Percentiles rank a stretch among this genome's conserved stretches.
Conservation (phyloP, 2,329 filamentous ascomycete genomes). For the Alternaria sp. region DNA sequence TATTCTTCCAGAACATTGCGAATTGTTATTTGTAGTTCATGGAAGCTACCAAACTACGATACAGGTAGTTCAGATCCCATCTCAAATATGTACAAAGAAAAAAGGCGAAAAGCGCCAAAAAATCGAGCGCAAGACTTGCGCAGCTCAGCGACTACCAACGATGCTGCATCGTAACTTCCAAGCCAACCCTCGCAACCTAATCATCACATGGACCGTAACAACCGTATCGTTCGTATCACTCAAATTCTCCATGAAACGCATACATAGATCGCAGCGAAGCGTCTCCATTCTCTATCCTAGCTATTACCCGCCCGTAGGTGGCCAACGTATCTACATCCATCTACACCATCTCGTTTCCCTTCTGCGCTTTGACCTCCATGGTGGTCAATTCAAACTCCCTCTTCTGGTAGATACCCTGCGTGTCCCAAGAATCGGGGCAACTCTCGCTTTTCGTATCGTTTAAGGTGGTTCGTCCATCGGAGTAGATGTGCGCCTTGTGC, state of each 20-base stretch:
- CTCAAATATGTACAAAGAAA: not conserved
- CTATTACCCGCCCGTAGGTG: not conserved
- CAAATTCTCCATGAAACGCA: not conserved
- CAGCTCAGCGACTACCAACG: not conserved
- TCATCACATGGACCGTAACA: not conserved
- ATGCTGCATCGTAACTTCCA: not conserved
- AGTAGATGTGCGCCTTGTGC: slow-evolving; percentile 32
- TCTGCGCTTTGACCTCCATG: slow-evolving; percentile 18
- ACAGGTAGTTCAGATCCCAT: not conserved
- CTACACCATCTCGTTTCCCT: slow-evolving; percentile 7
- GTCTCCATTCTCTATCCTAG: slow-evolving; percentile 3
- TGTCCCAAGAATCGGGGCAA: slow-evolving; percentile 29
- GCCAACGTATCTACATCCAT: not conserved
- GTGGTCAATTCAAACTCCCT: slow-evolving; percentile 32
- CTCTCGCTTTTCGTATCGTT: slow-evolving; percentile 20
- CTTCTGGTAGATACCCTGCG: slow-evolving; percentile 33
- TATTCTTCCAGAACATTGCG: not conserved
- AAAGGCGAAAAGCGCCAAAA: not conserved
- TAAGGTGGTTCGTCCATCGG: slow-evolving; percentile 22
- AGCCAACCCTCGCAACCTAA: not conserved
- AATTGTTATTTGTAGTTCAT: not conserved
- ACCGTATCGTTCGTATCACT: not conserved
- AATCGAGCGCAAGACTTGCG: not conserved
- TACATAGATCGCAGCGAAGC: slow-evolving; percentile 3
- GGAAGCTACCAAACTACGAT: not conserved